A percentile compares a stretch with the other conserved stretches of the same genome.
Conservation (phyloP, 805 yeast genomes). For the Zygosaccharomyces kombuchaensis region DNA sequence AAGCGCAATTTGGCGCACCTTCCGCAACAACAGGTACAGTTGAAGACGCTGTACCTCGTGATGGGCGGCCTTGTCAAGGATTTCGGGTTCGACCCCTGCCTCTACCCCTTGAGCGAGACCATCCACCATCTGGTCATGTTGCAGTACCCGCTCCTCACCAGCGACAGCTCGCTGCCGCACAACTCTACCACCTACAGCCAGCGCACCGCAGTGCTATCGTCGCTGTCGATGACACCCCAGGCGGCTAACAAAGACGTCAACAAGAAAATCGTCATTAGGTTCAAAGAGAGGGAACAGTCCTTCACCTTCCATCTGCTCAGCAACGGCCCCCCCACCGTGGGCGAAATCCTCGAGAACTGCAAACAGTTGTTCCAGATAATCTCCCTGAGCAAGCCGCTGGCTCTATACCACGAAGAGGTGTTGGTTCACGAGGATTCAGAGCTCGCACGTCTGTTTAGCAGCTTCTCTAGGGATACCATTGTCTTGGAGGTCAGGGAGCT, state of each 20-base stretch:
- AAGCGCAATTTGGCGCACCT: slow-evolving; percentile 35
- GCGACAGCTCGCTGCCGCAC: slow-evolving; percentile 16
- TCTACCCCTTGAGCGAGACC: slow-evolving; percentile 62
- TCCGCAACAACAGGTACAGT: slow-evolving; percentile 42
- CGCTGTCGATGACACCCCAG: slow-evolving; percentile 36
- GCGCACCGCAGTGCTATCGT: slow-evolving; percentile 21
- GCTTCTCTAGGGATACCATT: slow-evolving; percentile 34
- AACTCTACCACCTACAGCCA: slow-evolving; percentile 7
- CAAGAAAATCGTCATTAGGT: slow-evolving; percentile 45
- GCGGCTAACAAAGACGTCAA: slow-evolving; percentile 35
- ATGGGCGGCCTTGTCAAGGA: slow-evolving; percentile 72
- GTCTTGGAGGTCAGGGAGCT: slow-evolving; percentile 39
- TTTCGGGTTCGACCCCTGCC: slow-evolving; percentile 71
- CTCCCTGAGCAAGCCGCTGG: slow-evolving; percentile 15
- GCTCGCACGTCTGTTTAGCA: slow-evolving; percentile 43
- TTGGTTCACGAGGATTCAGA: slow-evolving; percentile 44
- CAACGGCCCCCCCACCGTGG: slow-evolving; percentile 74
- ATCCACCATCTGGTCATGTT: slow-evolving; percentile 55
- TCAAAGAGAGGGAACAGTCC: slow-evolving; percentile 50
- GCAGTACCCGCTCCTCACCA: slow-evolving; percentile 55
- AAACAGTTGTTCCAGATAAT: slow-evolving; percentile 62
- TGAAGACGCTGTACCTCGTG: slow-evolving; percentile 51
- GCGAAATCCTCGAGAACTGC: slow-evolving; percentile 77
- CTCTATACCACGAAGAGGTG: slow-evolving; percentile 22
- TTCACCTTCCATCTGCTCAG: slow-evolving; percentile 61